Conservation (phyloP, 2,329 filamentous ascomycete species). For the Fusarium sp. region DNA sequence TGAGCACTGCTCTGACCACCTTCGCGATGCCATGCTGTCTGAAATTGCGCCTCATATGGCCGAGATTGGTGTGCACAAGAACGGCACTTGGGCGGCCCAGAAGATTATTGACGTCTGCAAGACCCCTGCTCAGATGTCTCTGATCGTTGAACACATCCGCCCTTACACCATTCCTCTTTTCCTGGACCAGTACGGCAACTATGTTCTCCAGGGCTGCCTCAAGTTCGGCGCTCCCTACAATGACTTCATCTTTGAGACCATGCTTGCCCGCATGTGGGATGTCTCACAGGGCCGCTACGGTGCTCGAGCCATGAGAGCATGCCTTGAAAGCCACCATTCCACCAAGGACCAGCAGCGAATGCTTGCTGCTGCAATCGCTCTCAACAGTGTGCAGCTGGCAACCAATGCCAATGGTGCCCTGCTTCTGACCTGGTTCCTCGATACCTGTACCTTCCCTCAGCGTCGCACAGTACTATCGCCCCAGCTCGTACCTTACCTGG, state of each 20-base stretch:
- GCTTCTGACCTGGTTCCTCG: conserved; percentile 95
- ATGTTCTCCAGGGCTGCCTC: conserved; percentile 95
- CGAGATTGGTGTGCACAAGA: conserved; percentile 98
- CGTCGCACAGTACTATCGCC: conserved; percentile 93
- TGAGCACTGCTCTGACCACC: conserved; percentile 90
- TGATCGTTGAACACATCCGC: conserved; percentile 86
- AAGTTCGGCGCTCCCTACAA: conserved; percentile 92
- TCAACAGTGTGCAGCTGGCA: conserved; percentile 95
- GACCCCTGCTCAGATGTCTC: conserved; percentile 82
- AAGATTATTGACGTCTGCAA: conserved; percentile 99
- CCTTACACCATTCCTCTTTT: conserved; percentile 93
- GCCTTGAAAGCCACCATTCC: conserved; percentile 93
- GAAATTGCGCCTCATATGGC: conserved; percentile 93
- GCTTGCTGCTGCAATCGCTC: conserved; percentile 93
- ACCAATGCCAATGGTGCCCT: conserved; percentile 96
- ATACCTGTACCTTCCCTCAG: conserved; percentile 95
- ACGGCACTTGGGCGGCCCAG: conserved; percentile 98
- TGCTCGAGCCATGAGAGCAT: conserved; percentile 95
- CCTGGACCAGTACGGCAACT: conserved; percentile 98
- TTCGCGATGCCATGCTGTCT: conserved; percentile 90
- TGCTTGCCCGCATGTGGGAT: conserved; percentile 95
- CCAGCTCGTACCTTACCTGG: conserved; percentile 89
- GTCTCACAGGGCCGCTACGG: conserved; percentile 93
- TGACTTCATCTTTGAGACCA: conserved; percentile 97
- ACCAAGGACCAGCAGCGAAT: conserved; percentile 96